Evolutionary conservation across 306 rosid genomes (phyloP), one percentile per base, ranked within the genome.

Genomic region (Herpetospermum pedunculosum): DNA sequence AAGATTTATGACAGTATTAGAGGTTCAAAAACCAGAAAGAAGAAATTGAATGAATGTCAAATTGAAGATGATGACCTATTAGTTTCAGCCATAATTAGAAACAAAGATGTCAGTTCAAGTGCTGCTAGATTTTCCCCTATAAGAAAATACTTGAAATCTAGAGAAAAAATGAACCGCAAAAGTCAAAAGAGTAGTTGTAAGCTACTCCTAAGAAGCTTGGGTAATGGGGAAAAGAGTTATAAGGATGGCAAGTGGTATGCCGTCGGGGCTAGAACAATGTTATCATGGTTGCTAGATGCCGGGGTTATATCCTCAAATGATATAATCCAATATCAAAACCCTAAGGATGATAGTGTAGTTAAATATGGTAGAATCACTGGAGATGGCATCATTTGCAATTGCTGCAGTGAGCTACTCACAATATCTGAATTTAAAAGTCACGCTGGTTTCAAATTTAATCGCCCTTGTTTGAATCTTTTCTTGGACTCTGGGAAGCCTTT

Each of bases 381-480:
- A 83, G 92, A 88, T 75, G 99, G 99, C 26, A 82, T 95, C 75
- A 48, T 91, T 62, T 95, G 99, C 50, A 88, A 75, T 76, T 95
- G 99, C 77, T 95, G 99, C 79, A 38, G 79, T 76, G 81, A 83
- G 75, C 76, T 84, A 77, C 82, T 87, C 40, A 77, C 97, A 14
- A 71, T 95, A 70, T 83, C 97, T 74, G 89, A 81, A 81, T 95
- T 95, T 94, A 95, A 85, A 84, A 57, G 64, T 79, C 99, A 95
- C 73, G 83, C 92, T 67, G 99, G 99, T 26, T 91, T 84, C 84
- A 86, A 81, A 65, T 80, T 83, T 69, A 89, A 83, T 75, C 97
- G 97, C 43, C 92, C 97, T 49, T 89, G 96, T 81, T 79, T 87
- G 86, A 91, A 95, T 84, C 91, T 95, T 85, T 91, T 87, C 82